These are phyloP conservation scores for Starmerella bombicola DNA, from an alignment of 805 yeast genomes.

Conservation along the genomic window DNA sequence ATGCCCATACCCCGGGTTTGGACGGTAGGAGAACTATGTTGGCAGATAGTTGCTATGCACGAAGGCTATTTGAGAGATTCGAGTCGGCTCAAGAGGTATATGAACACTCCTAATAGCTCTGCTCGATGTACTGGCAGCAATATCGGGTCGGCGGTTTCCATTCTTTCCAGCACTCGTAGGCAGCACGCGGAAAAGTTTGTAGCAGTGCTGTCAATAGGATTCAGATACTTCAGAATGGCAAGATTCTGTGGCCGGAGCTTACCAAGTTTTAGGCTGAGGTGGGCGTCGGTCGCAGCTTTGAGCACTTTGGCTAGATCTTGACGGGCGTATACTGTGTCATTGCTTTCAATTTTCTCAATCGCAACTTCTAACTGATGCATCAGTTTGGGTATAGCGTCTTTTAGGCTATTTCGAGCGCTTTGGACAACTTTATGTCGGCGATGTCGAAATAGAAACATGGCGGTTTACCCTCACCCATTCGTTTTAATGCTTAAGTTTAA, in stretches of 20 bases:
- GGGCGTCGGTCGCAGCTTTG: slow-evolving; percentile 7
- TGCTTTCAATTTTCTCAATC: not conserved
- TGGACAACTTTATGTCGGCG: not conserved
- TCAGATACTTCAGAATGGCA: slow-evolving; percentile 7
- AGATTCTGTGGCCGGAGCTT: not conserved
- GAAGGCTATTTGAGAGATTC: too few relatives aligned
- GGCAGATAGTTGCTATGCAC: too few relatives aligned
- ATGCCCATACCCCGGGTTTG: too few relatives aligned
- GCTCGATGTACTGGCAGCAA: not conserved
- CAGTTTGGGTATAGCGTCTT: slow-evolving; percentile 2
- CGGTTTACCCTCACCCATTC: too few relatives aligned
- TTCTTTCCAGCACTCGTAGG: not conserved
- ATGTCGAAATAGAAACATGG: not conserved
- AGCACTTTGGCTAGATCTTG: slow-evolving; percentile 1
- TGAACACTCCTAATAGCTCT: slow-evolving; percentile 4
- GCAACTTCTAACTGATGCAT: not conserved
- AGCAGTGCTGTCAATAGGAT: not conserved
- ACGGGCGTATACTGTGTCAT: not conserved
- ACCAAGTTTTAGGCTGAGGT: slow-evolving; percentile 9
- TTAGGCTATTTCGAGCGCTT: not conserved
- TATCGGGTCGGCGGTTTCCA: not conserved
- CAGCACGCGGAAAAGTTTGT: slow-evolving; percentile 2
- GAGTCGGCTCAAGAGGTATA: slow-evolving; percentile 4
- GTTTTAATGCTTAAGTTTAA: too few relatives aligned
- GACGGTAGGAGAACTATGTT: too few relatives aligned